Evolutionary conservation across 2,329 filamentous ascomycete genomes (phyloP).

Genomic region (Trichoderma citrinoviride): DNA sequence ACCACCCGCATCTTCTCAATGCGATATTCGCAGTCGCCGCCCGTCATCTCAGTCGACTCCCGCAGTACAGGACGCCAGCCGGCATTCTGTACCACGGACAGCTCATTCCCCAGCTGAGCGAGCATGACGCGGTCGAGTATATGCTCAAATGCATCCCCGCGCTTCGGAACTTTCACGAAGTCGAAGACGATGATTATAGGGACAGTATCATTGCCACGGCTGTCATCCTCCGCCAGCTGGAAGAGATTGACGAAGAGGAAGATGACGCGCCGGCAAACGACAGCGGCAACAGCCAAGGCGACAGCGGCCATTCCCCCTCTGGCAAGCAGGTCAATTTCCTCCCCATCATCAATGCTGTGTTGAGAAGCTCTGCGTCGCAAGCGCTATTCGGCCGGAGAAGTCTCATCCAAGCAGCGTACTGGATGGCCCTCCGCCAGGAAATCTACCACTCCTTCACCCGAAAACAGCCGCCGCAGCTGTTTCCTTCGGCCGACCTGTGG

Average conservation of each 20-base stretch:
- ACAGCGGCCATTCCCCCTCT: neutral
- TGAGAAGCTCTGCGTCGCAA: conserved; percentile 38
- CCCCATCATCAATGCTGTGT: conserved; percentile 41
- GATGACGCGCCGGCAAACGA: conserved; percentile 24
- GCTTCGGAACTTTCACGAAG: conserved; percentile 37
- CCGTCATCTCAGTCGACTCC: conserved; percentile 39
- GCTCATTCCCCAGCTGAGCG: conserved; percentile 35
- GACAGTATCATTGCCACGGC: conserved; percentile 43
- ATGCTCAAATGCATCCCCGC: conserved; percentile 42
- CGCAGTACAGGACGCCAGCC: conserved; percentile 37
- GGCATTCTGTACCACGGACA: conserved; percentile 41
- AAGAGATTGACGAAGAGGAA: conserved; percentile 43
- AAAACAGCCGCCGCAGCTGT: conserved; percentile 39
- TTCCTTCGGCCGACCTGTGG: conserved; percentile 36
- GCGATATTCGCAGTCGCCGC: conserved; percentile 43
- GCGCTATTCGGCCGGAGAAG: conserved; percentile 38
- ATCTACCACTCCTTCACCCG: conserved; percentile 43
- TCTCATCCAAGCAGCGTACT: conserved; percentile 41
- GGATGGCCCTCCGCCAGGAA: conserved; percentile 43
- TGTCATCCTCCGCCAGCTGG: conserved; percentile 41
- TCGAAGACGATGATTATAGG: conserved; percentile 39
- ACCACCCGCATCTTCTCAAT: conserved; percentile 40
- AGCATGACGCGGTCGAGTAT: conserved; percentile 42
- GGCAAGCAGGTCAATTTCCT: conserved; percentile 38
- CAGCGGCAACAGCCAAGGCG: neutral